Percentiles rank a stretch among this genome's conserved stretches.
phyloP scores from a whole-genome alignment of 106 monocot genomes.

The Cymbidium sinense region DNA sequence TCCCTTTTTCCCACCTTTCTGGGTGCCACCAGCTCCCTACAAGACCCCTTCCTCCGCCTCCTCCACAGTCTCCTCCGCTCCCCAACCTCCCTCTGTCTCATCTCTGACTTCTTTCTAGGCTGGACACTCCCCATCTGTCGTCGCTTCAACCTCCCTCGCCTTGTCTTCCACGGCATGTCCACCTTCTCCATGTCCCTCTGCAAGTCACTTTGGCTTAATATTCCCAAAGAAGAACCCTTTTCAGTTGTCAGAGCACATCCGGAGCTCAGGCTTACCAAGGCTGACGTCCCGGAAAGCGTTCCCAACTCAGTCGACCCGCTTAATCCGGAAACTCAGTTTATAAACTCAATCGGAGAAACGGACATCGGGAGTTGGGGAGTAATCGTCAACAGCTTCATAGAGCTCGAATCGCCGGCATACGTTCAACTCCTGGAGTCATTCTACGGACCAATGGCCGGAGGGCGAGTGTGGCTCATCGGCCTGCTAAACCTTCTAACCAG shows the following conservation, averaged over 20 bases:
- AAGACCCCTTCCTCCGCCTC: not conserved
- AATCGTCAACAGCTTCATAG: slow-evolving; percentile 10
- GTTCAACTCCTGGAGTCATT: not conserved
- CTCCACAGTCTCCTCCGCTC: not conserved
- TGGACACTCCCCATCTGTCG: slow-evolving; percentile 21
- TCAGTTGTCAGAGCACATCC: not conserved
- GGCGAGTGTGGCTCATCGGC: slow-evolving; percentile 11
- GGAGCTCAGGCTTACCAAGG: not conserved
- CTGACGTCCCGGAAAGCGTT: not conserved
- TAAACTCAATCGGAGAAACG: not conserved
- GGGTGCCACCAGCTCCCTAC: slow-evolving; percentile 9
- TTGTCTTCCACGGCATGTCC: slow-evolving; percentile 21
- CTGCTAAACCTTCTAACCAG: not conserved
- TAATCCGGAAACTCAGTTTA: not conserved
- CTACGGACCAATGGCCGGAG: slow-evolving; percentile 1
- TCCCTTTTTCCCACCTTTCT: slow-evolving; percentile 15
- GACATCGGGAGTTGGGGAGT: slow-evolving; percentile 4
- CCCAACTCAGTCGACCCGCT: slow-evolving; percentile 1
- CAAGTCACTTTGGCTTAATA: not conserved
- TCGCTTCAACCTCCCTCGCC: slow-evolving; percentile 10
- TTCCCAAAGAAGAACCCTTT: not conserved
- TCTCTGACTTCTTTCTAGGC: slow-evolving; percentile 37
- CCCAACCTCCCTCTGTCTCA: slow-evolving; percentile 13
- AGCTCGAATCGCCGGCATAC: slow-evolving; percentile 5
- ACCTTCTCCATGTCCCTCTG: slow-evolving; percentile 10